phyloP scores from a whole-genome alignment of 371 early-diverging fungal genomes.

The Thermomucor indicae-seudaticae region DNA sequence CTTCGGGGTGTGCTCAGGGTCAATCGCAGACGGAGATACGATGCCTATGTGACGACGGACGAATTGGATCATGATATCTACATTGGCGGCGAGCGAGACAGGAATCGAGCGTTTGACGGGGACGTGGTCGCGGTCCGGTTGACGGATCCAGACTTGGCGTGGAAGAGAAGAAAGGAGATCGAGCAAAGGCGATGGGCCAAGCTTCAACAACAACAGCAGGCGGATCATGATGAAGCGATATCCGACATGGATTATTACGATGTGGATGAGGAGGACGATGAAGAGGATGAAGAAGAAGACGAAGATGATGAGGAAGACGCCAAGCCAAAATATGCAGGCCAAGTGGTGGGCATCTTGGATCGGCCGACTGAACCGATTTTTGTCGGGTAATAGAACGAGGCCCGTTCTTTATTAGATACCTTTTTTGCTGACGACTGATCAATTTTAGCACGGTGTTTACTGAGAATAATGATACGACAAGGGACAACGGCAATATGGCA shows the following conservation, averaged over 20 bases:
- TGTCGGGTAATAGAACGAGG: constrained; percentile 7
- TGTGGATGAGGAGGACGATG: constrained; percentile 3
- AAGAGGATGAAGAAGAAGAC: constrained; percentile 10
- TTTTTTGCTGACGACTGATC: neutral
- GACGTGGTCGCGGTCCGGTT: constrained; percentile 65
- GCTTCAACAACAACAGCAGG: neutral
- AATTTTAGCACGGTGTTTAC: neutral
- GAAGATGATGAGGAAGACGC: constrained; percentile 14
- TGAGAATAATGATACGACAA: neutral
- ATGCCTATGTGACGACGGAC: constrained; percentile 64
- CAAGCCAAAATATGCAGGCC: constrained; percentile 51
- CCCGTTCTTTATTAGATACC: neutral
- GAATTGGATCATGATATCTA: constrained; percentile 45
- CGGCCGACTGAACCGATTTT: constrained; percentile 15
- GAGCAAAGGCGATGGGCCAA: constrained; percentile 13
- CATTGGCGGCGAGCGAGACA: constrained; percentile 49
- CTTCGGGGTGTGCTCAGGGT: constrained; percentile 61
- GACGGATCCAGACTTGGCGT: constrained; percentile 42
- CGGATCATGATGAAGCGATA: neutral
- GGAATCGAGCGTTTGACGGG: constrained; percentile 78
- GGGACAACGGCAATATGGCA: neutral
- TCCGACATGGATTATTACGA: no score
- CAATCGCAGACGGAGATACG: constrained; percentile 54
- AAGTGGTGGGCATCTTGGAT: constrained; percentile 52
- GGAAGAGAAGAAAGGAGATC: constrained; percentile 18